These are phyloP conservation scores for Coleophoma cylindrospora DNA, from an alignment of 2,329 filamentous ascomycete genomes.

Conservation along the genomic window DNA sequence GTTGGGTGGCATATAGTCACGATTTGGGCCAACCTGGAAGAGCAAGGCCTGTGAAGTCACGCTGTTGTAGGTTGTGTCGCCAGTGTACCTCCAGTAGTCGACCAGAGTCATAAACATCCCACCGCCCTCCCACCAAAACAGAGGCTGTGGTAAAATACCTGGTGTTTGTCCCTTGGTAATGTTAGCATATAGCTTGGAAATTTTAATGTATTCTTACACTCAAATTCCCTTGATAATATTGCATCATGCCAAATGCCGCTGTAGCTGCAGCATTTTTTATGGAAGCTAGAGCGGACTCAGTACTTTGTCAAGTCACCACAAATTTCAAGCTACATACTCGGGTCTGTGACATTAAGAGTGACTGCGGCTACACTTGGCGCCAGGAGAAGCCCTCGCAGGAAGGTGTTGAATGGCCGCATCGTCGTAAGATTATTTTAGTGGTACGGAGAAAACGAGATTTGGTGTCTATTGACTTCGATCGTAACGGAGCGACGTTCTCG, in stretches of 20 bases:
- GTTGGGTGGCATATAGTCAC: conserved; percentile 74
- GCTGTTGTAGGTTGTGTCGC: conserved; percentile 65
- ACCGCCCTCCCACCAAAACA: conserved; percentile 65
- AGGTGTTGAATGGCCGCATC: neutral
- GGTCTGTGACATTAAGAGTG: neutral
- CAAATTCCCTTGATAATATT: conserved; percentile 46
- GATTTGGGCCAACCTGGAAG: conserved; percentile 65
- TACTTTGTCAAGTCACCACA: neutral
- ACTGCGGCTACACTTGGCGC: neutral
- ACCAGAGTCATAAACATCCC: conserved; percentile 66
- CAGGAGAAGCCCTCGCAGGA: neutral
- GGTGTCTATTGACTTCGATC: neutral
- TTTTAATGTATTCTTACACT: conserved; percentile 25
- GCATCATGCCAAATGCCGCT: conserved; percentile 41
- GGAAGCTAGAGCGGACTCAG: conserved; percentile 18
- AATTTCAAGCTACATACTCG: neutral
- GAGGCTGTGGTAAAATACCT: conserved; percentile 43
- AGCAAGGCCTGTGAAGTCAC: conserved; percentile 62
- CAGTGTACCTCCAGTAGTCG: conserved; percentile 80
- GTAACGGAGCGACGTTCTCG: no score
- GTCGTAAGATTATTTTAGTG: neutral
- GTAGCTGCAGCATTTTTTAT: conserved; percentile 28
- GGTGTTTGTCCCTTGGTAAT: conserved; percentile 36
- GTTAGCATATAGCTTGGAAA: conserved; percentile 1
- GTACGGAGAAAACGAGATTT: neutral